Evolutionary conservation across 768 basidiomycete species (phyloP).

Genomic region (Termitomyces sp.): DNA sequence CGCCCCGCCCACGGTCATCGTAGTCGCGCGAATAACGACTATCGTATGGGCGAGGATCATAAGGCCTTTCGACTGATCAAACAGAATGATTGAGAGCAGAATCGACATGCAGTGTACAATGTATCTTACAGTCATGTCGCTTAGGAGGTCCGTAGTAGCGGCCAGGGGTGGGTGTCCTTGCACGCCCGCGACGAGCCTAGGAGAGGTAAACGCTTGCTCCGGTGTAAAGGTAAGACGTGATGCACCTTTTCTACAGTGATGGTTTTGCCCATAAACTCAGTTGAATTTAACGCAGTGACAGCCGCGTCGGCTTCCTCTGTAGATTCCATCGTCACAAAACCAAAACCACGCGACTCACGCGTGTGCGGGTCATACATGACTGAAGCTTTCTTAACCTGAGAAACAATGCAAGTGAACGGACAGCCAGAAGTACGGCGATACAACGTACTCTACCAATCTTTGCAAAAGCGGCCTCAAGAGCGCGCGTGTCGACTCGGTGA

Average conservation of each 20-base stretch:
- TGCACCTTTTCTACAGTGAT: conserved; percentile 84
- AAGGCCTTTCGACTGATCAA: conserved; percentile 70
- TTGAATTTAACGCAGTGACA: conserved; percentile 75
- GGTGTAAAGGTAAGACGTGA: background rate
- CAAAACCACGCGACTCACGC: conserved; percentile 63
- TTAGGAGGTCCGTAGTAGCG: conserved; percentile 93
- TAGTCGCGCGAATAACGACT: conserved; percentile 60
- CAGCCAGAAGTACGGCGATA: background rate
- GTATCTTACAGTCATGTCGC: conserved; percentile 53
- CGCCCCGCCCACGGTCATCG: conserved; percentile 47
- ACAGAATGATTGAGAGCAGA: conserved; percentile 9
- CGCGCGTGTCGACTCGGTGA: conserved; percentile 65
- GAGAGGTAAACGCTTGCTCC: background rate
- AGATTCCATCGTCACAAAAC: conserved; percentile 74
- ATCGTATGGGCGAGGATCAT: conserved; percentile 91
- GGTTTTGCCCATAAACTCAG: conserved; percentile 83
- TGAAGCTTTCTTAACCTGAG: conserved; percentile 65
- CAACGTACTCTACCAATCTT: conserved; percentile 78
- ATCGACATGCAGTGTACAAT: background rate
- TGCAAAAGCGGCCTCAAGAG: conserved; percentile 83
- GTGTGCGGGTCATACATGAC: conserved; percentile 72
- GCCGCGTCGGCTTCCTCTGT: conserved; percentile 89
- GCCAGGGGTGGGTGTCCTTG: conserved; percentile 90
- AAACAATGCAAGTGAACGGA: background rate
- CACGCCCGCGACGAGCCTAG: conserved; percentile 85